phyloP scores from a whole-genome alignment of 345 rosid species.

The Streptanthus diversifolius region DNA sequence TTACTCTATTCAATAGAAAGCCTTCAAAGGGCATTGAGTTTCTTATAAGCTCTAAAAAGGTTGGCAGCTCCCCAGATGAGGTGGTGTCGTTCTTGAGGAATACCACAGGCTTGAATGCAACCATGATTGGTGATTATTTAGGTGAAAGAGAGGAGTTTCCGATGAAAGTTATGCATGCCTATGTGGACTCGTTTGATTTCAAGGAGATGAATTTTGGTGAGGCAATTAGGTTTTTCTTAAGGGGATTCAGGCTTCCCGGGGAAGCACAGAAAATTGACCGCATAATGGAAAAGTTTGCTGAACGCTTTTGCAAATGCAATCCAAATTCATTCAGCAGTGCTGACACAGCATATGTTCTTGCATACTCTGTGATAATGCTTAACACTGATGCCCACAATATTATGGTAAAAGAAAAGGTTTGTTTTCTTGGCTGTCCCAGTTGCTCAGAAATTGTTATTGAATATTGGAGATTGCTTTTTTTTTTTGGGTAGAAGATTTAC shows the following conservation, averaged over 20 bases:
- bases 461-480: slow-evolving; percentile 3
- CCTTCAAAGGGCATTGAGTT: slow-evolving; percentile 92
- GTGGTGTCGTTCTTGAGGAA: slow-evolving; percentile 76
- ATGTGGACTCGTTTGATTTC: slow-evolving; percentile 88
- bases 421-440: slow-evolving; percentile 29
- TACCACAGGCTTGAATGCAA: slow-evolving; percentile 71
- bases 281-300: slow-evolving; percentile 97
- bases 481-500: background rate
- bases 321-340: slow-evolving; percentile 90
- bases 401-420: slow-evolving; percentile 97
- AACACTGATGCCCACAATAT: slow-evolving; percentile 95
- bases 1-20: slow-evolving; percentile 76
- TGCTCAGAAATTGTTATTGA: background rate
- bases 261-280: slow-evolving; percentile 99
- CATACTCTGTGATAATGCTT: slow-evolving; percentile 94
- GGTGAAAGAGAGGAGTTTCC: slow-evolving; percentile 95
- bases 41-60: slow-evolving; percentile 61
- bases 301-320: slow-evolving; percentile 91
- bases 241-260: slow-evolving; percentile 90
- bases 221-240: slow-evolving; percentile 84
- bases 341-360: slow-evolving; percentile 94
- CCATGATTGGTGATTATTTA: slow-evolving; percentile 89
- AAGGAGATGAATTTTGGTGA: slow-evolving; percentile 81
- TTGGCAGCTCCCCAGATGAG: slow-evolving; percentile 78
- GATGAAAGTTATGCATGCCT: slow-evolving; percentile 92